These are phyloP conservation scores for Aspergillus bridgeri DNA, from an alignment of 495 filamentous ascomycete genomes.

Conservation along the genomic window DNA sequence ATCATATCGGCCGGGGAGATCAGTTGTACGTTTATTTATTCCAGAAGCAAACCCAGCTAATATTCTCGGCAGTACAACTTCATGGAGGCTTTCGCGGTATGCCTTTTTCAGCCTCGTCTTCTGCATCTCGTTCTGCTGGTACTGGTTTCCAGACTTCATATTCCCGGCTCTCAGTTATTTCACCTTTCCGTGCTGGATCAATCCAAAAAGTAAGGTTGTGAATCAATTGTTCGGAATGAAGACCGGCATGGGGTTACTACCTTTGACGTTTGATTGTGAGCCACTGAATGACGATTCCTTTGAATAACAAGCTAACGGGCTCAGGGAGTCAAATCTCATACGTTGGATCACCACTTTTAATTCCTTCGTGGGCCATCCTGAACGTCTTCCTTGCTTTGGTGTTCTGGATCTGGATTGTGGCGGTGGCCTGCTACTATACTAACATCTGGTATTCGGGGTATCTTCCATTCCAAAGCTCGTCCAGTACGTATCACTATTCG, in stretches of 20 bases:
- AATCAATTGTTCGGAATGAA: constrained; percentile 78
- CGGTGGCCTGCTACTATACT: constrained; percentile 44
- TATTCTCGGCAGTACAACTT: constrained; percentile 56
- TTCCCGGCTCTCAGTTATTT: constrained; percentile 82
- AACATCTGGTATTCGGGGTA: constrained; percentile 51
- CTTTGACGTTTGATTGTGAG: constrained; percentile 69
- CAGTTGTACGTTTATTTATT: constrained; percentile 7
- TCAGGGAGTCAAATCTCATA: constrained; percentile 84
- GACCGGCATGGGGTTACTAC: constrained; percentile 75
- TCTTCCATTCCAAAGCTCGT: constrained; percentile 24
- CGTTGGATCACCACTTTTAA: constrained; percentile 73
- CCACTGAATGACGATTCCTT: neutral
- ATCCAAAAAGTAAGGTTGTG: constrained; percentile 68
- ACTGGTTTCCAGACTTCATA: constrained; percentile 77
- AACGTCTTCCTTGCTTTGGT: constrained; percentile 74
- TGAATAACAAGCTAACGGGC: constrained; percentile 44
- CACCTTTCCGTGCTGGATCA: constrained; percentile 81
- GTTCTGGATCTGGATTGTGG: constrained; percentile 78
- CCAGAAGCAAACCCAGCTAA: neutral
- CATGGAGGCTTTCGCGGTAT: constrained; percentile 76
- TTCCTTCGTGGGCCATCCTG: constrained; percentile 79
- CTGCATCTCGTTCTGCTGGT: constrained; percentile 58
- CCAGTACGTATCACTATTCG: constrained; percentile 19
- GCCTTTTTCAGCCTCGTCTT: constrained; percentile 72
- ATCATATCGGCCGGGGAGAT: constrained; percentile 37